Evolutionary conservation across 2,329 filamentous ascomycete species (phyloP).

Genomic region (Clathrospora elynae): DNA sequence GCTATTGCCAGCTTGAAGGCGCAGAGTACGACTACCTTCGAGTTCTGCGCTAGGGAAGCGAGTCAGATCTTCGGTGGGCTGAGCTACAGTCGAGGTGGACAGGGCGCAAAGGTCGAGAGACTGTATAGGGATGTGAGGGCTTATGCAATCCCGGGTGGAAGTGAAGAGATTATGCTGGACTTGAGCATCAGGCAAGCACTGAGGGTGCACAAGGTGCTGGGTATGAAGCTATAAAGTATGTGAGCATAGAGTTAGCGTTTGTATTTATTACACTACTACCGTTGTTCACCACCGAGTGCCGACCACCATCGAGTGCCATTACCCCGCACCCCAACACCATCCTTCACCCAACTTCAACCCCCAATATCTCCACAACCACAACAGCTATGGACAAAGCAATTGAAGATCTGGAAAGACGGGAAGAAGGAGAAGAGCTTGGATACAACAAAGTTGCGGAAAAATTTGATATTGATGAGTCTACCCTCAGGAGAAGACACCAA

Average conservation of each 20-base stretch:
- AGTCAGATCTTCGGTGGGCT: constrained; percentile 97
- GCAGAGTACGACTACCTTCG: constrained; percentile 90
- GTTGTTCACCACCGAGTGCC: too few relatives aligned
- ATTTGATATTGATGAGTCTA: too few relatives aligned
- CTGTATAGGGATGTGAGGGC: constrained; percentile 94
- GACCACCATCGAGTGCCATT: too few relatives aligned
- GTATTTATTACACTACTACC: constrained; percentile 5
- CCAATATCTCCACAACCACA: too few relatives aligned
- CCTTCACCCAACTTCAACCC: too few relatives aligned
- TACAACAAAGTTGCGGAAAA: too few relatives aligned
- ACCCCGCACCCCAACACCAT: too few relatives aligned
- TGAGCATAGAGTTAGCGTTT: not conserved
- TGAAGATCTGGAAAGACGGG: too few relatives aligned
- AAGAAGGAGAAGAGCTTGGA: too few relatives aligned
- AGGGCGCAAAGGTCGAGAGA: constrained; percentile 93
- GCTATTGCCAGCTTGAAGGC: constrained; percentile 94
- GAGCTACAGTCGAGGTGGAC: constrained; percentile 88
- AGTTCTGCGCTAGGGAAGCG: constrained; percentile 96
- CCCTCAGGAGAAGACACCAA: too few relatives aligned
- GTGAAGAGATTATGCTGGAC: constrained; percentile 98
- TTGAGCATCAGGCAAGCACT: constrained; percentile 89
- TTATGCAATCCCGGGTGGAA: constrained; percentile 91
- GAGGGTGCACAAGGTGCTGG: constrained; percentile 85
- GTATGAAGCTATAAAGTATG: constrained; percentile 82
- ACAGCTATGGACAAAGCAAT: too few relatives aligned